Conservation (phyloP, 768 basidiomycete species). For the Amanita phalloides region DNA sequence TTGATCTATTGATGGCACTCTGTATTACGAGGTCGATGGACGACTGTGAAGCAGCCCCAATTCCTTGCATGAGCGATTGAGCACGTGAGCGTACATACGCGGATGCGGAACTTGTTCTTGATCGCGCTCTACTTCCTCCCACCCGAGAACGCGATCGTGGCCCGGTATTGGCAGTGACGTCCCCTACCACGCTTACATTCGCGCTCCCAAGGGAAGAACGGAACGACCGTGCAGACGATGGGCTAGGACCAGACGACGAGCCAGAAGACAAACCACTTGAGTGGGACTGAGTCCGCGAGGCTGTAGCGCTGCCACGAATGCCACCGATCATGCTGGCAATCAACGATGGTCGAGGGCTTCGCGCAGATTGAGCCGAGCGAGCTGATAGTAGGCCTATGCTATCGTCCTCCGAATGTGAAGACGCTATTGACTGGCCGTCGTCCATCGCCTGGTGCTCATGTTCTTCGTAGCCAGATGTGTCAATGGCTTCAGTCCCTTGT, state of each 20-base stretch:
- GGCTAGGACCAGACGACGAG: constrained; percentile 21
- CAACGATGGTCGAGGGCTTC: constrained; percentile 39
- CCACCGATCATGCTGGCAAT: constrained; percentile 6
- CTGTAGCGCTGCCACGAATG: constrained; percentile 16
- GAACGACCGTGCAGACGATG: constrained; percentile 29
- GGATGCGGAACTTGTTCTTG: constrained; percentile 22
- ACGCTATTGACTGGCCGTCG: constrained; percentile 4
- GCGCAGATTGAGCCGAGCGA: constrained; percentile 15
- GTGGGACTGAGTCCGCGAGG: constrained; percentile 20
- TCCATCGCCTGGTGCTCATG: background rate
- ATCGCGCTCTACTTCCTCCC: constrained; percentile 25
- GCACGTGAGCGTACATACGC: constrained; percentile 47
- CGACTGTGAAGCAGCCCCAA: constrained; percentile 49
- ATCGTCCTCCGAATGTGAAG: constrained; percentile 8
- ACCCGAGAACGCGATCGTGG: constrained; percentile 7
- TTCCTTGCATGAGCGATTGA: constrained; percentile 56
- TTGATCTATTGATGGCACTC: constrained; percentile 16
- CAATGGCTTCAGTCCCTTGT: background rate
- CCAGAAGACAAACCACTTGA: constrained; percentile 21
- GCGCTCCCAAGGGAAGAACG: constrained; percentile 19
- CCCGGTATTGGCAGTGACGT: constrained; percentile 7
- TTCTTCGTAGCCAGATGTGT: background rate
- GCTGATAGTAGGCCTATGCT: constrained; percentile 41
- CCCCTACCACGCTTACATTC: constrained; percentile 5
- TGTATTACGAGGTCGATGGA: constrained; percentile 45